phyloP scores from a whole-genome alignment of 1,139 yeast genomes.

The Blastobotrys buckinghamii region DNA sequence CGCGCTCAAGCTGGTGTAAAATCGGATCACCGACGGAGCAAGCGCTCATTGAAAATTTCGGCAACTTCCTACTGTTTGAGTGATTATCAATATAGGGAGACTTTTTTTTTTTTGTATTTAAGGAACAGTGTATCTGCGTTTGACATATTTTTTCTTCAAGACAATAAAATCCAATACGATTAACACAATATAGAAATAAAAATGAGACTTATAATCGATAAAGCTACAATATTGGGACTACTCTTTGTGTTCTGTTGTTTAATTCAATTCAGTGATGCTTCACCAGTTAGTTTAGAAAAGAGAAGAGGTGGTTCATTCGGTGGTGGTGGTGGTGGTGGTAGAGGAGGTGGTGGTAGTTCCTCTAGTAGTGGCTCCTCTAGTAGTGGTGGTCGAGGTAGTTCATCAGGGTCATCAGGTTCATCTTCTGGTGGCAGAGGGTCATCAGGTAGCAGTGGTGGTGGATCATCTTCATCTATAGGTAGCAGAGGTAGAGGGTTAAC shows the following conservation, averaged over 20 bases:
- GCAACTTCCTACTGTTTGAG: too few species aligned
- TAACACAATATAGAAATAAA: background rate
- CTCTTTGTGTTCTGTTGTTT: background rate
- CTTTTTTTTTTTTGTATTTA: too few species aligned
- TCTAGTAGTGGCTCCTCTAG: conserved; percentile 8
- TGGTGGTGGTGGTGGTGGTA: conserved; percentile 11
- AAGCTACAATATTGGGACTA: background rate
- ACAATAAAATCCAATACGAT: too few species aligned
- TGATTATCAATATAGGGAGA: too few species aligned
- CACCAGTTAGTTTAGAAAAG: background rate
- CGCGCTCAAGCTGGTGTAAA: too few species aligned
- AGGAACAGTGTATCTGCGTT: too few species aligned
- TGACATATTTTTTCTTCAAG: too few species aligned
- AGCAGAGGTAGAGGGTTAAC: conserved; percentile 11
- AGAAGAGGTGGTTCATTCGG: conserved; percentile 13
- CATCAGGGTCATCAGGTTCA: conserved; percentile 9
- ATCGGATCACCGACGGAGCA: too few species aligned
- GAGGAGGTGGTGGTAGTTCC: conserved; percentile 10
- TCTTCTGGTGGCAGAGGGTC: conserved; percentile 8
- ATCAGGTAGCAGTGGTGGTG: conserved; percentile 7
- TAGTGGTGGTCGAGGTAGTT: conserved; percentile 10
- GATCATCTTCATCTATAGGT: conserved; percentile 7
- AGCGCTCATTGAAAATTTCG: too few species aligned
- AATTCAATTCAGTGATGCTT: background rate
- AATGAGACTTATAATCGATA: background rate